Conservation (phyloP, 2,329 filamentous ascomycete species). For the Alternaria sp. region DNA sequence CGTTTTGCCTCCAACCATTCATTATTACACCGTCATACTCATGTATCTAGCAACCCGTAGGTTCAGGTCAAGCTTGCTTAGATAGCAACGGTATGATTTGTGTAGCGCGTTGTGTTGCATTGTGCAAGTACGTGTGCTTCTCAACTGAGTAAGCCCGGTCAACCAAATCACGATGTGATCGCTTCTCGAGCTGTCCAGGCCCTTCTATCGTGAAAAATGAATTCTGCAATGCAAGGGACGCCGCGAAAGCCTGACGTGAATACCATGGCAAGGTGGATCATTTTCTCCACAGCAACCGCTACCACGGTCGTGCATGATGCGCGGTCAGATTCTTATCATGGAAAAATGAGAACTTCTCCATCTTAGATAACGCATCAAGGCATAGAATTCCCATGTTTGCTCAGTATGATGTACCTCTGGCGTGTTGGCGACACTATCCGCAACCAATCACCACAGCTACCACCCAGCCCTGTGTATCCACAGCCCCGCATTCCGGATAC, state of each 20-base stretch:
- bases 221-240: not conserved
- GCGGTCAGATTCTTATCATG: not conserved
- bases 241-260: conserved; percentile 2
- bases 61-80: not conserved
- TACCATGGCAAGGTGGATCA: not conserved
- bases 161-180: not conserved
- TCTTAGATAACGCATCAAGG: not conserved
- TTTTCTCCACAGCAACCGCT: not conserved
- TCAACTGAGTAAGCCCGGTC: not conserved
- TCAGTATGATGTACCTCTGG: conserved; percentile 8
- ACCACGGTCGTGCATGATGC: not conserved
- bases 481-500: conserved; percentile 3
- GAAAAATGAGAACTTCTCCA: not conserved
- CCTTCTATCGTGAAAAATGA: not conserved
- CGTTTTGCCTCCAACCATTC: not conserved
- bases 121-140: no score
- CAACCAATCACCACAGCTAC: conserved; percentile 2
- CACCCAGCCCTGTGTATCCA: not conserved
- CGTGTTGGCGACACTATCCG: not conserved
- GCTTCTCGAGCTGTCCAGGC: not conserved
- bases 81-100: not conserved
- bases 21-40: not conserved
- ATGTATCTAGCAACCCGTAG: no score
- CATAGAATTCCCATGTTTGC: not conserved
- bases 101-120: no score